Evolutionary conservation across 768 basidiomycete species (phyloP).

Genomic region (Gymnopilus dilepis): DNA sequence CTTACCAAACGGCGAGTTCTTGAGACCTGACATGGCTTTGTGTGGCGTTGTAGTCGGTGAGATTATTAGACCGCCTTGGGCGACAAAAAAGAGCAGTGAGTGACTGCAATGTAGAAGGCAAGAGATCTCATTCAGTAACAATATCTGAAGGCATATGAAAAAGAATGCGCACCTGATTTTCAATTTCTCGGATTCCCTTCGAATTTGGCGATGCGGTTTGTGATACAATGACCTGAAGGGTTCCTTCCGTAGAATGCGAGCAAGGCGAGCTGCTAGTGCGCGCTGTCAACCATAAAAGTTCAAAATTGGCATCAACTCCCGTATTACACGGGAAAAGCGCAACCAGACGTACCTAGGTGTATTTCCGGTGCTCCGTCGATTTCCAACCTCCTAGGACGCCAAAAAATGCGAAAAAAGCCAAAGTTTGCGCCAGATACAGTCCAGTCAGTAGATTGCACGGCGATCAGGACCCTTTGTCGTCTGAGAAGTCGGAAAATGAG

Average conservation of each 20-base stretch:
- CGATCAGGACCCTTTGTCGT: not conserved
- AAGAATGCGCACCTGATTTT: not conserved
- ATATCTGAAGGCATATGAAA: not conserved
- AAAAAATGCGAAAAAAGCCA: not conserved
- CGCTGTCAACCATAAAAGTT: not conserved
- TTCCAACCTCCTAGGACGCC: not conserved
- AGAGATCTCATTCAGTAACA: not conserved
- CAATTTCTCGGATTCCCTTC: not conserved
- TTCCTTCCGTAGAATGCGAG: not conserved
- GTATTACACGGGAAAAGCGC: not conserved
- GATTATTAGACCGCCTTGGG: not conserved
- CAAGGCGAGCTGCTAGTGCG: not conserved
- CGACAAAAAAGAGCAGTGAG: not conserved
- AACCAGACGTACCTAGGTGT: not conserved
- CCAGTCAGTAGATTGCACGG: not conserved
- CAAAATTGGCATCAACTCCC: not conserved
- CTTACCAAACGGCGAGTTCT: slow-evolving; percentile 86
- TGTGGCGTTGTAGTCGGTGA: not conserved
- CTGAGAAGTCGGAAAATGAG: not conserved
- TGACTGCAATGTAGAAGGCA: not conserved
- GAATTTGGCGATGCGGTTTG: not conserved
- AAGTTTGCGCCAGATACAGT: not conserved
- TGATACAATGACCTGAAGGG: not conserved
- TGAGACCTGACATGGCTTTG: slow-evolving; percentile 68
- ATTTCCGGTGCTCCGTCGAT: not conserved